Conservation (phyloP, 371 early-diverging fungal species). For the Thermomucor indicae-seudaticae region DNA sequence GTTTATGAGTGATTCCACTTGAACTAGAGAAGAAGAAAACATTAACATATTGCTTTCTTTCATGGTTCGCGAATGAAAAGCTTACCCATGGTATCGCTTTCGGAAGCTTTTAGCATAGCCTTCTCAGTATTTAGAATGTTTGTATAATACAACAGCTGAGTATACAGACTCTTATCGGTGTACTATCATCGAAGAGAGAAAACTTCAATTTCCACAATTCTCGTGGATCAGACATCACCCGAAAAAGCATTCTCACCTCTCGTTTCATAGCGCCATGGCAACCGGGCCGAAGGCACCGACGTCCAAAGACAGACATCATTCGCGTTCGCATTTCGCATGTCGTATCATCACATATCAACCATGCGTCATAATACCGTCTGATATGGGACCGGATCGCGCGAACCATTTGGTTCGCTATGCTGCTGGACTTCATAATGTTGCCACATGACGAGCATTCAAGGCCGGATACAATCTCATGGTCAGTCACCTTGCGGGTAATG, state of each 20-base stretch:
- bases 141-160: constrained; percentile 44
- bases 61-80: neutral
- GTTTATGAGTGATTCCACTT: constrained; percentile 20
- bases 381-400: constrained; percentile 63
- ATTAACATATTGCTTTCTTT: neutral
- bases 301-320: constrained; percentile 69
- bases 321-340: constrained; percentile 62
- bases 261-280: constrained; percentile 68
- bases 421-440: constrained; percentile 20
- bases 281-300: constrained; percentile 59
- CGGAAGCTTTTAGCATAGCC: constrained; percentile 16
- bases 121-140: constrained; percentile 36
- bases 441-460: constrained; percentile 64
- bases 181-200: too few relatives aligned
- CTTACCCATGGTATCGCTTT: constrained; percentile 15
- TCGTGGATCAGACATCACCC: neutral
- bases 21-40: constrained; percentile 10
- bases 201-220: too few relatives aligned
- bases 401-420: constrained; percentile 62
- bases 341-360: constrained; percentile 76
- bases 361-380: constrained; percentile 64
- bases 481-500: constrained; percentile 31
- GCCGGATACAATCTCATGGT: constrained; percentile 17
- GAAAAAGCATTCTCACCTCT: constrained; percentile 55
- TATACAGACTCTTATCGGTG: constrained; percentile 45